Percentiles rank a stretch among this genome's conserved stretches.
phyloP scores from a whole-genome alignment of 2,329 filamentous ascomycete species.

The Rutstroemia sp. region DNA sequence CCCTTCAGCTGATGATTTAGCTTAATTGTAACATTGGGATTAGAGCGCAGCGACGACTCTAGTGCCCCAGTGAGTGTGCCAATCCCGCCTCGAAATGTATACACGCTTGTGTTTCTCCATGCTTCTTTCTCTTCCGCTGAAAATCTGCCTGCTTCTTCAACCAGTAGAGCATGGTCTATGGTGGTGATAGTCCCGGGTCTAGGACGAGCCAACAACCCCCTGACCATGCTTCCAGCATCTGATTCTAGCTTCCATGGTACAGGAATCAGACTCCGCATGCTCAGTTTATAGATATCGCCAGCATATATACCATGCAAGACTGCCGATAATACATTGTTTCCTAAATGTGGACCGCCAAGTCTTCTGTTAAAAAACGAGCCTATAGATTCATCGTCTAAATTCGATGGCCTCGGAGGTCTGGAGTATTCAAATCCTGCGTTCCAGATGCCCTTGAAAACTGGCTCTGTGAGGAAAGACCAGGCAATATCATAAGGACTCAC shows the following conservation, averaged over 20 bases:
- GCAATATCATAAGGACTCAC: conserved; percentile 28
- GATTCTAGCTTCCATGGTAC: conserved; percentile 20
- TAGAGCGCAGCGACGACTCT: conserved; percentile 39
- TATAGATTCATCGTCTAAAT: conserved; percentile 60
- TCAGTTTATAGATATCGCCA: conserved; percentile 77
- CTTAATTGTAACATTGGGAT: conserved; percentile 53
- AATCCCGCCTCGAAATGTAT: conserved; percentile 53
- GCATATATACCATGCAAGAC: conserved; percentile 85
- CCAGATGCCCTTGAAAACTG: conserved; percentile 43
- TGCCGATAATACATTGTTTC: conserved; percentile 69
- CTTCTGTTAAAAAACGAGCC: conserved; percentile 54
- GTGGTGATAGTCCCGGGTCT: neutral
- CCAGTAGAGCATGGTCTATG: neutral
- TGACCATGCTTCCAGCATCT: conserved; percentile 13
- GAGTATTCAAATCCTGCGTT: conserved; percentile 25
- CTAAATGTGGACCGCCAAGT: conserved; percentile 43
- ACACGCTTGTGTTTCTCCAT: conserved; percentile 27
- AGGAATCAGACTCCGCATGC: conserved; percentile 51
- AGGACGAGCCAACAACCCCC: neutral
- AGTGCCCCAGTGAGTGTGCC: conserved; percentile 51
- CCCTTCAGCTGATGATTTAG: conserved; percentile 40
- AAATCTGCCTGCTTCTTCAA: neutral
- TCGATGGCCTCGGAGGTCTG: conserved; percentile 27
- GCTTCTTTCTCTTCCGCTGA: neutral
- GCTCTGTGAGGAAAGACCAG: conserved; percentile 39